Percentiles rank a stretch among this genome's conserved stretches.
phyloP scores from a whole-genome alignment of 495 filamentous ascomycete genomes.

The Parachaetomium inaequale region DNA sequence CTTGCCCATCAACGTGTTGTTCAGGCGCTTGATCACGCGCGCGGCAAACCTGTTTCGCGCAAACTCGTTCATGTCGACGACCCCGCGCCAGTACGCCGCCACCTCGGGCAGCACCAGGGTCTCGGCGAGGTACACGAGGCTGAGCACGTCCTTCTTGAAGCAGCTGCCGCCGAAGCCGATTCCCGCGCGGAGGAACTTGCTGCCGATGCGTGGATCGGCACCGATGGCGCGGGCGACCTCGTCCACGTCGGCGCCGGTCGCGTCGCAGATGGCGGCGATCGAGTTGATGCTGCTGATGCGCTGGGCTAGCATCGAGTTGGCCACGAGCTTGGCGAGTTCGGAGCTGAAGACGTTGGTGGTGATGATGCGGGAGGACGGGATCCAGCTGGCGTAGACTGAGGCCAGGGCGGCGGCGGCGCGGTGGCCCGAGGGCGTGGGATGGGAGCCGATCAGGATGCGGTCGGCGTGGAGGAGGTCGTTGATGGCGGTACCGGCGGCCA shows the following conservation, averaged over 20 bases:
- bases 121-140: constrained; percentile 1
- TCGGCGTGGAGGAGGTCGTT: not conserved
- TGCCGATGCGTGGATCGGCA: constrained; percentile 4
- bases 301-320: constrained; percentile 4
- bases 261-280: not conserved
- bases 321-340: constrained; percentile 1
- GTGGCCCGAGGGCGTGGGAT: not conserved
- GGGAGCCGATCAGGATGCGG: constrained; percentile 6
- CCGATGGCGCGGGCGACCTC: constrained; percentile 2
- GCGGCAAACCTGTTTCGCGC: not conserved
- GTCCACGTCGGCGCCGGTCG: not conserved
- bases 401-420: not conserved
- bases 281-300: constrained; percentile 9
- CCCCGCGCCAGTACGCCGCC: not conserved
- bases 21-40: not conserved
- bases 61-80: constrained; percentile 7
- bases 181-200: constrained; percentile 4
- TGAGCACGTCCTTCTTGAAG: constrained; percentile 7
- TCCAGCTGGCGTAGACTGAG: constrained; percentile 5
- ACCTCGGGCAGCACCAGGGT: constrained; percentile 4
- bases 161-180: constrained; percentile 5
- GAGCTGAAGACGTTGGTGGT: constrained; percentile 5
- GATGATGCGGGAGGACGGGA: not conserved
- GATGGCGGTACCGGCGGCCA: not conserved
- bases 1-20: constrained; percentile 1